Base-by-base conservation (phyloP, 1,284 basidiomycete species). In the Sporisorium scitamineum region DNA sequence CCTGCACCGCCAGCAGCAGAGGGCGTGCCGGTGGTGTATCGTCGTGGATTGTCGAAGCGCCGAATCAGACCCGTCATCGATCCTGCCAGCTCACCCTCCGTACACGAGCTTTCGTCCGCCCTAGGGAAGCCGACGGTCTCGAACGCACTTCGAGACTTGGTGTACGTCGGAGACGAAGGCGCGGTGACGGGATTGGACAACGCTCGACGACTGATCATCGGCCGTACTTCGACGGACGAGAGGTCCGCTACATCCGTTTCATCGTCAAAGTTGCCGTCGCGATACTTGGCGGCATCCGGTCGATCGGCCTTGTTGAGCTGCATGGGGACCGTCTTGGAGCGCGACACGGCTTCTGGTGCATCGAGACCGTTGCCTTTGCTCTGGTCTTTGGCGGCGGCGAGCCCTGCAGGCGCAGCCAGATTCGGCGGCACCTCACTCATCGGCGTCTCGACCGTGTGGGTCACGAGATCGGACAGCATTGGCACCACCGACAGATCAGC, bases 31-130 rank as follows among this genome's bases (percentile, higher is more conserved):
- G 61, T 37, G 6, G 59, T 56, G 44, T 54, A 56, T 27, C 77
- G 55, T 52, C 63, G 70, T 3, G 74, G 69, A 31, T 60, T 71
- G 37, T 78, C 79, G 27, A 77, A 79, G 20, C 79, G 70, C 9
- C 67, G 56, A 24, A 75, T 67, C 9, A 79, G 60, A 14, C 61
- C 66, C 5, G 57, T 47, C 16, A 79, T 59, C 13, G 72, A 60
- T 8, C 66, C 52, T 6, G 56, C 61, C 5, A 72, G 47, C 62
- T 80, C 79, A 39, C 59, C 77, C 57, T 80, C 79, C 2, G 79
- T 79, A 31, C 77, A 81, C n/a, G 76, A 80, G 61, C 79, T 78
- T 61, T 81, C 72, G 54, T 80, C 78, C n/a, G 74, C 74, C 0
- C 74, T 54, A 29, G 65, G 66, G 26, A 66, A 66, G 39, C 51